phyloP scores from a whole-genome alignment of 306 rosid genomes.

The Cucumis cinereus region DNA sequence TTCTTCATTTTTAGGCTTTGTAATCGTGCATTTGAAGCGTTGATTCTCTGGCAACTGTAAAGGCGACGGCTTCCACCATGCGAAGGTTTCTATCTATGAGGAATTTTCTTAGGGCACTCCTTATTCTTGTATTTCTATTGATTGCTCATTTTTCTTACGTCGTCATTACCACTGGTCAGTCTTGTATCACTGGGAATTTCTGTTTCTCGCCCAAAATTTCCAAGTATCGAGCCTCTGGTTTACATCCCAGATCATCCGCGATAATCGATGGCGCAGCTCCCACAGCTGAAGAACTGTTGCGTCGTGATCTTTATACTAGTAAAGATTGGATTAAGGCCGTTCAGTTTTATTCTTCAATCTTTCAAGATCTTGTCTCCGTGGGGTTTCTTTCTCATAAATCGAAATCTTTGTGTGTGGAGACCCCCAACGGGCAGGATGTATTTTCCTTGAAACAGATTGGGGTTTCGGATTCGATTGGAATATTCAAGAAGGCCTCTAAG shows the following conservation, averaged over 20 bases:
- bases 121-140: constrained; percentile 48
- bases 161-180: constrained; percentile 63
- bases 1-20: background rate
- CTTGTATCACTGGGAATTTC: constrained; percentile 59
- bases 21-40: background rate
- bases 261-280: constrained; percentile 6
- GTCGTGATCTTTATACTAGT: constrained; percentile 34
- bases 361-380: constrained; percentile 50
- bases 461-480: constrained; percentile 50
- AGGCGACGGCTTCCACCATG: constrained; percentile 30
- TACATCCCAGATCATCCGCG: constrained; percentile 5
- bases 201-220: constrained; percentile 67
- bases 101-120: constrained; percentile 46
- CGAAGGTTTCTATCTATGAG: constrained; percentile 34
- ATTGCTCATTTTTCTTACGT: constrained; percentile 69
- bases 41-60: background rate
- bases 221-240: constrained; percentile 23
- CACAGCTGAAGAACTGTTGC: background rate
- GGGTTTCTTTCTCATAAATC: constrained; percentile 54
- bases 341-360: constrained; percentile 59
- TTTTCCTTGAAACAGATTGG: constrained; percentile 62
- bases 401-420: constrained; percentile 59
- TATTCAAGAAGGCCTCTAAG: constrained; percentile 46
- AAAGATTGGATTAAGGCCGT: constrained; percentile 68
- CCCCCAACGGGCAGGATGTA: constrained; percentile 65